Conservation (phyloP, 805 yeast genomes). For the Peterozyma xylosa region DNA sequence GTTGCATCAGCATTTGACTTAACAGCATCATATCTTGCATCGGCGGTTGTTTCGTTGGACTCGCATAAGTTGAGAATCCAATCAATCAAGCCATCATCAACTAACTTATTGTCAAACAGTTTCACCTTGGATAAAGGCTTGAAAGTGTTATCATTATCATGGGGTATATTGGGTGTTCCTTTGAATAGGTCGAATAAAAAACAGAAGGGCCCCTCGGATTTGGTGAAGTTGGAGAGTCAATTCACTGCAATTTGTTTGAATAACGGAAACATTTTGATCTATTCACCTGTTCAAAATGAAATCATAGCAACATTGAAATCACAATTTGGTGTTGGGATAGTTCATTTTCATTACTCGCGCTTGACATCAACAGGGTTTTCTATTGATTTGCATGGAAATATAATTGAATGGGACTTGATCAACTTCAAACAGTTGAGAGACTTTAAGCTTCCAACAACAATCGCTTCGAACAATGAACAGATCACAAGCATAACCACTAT, state of each 20-base stretch:
- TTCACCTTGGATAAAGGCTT: conserved; percentile 45
- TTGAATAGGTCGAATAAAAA: conserved; percentile 12
- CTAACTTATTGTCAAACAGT: conserved; percentile 25
- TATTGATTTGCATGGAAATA: conserved; percentile 47
- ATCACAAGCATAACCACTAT: conserved; percentile 17
- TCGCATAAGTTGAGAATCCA: conserved; percentile 63
- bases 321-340: conserved; percentile 37
- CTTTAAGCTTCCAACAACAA: conserved; percentile 21
- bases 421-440: conserved; percentile 32
- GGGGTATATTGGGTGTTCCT: conserved; percentile 32
- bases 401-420: conserved; percentile 56
- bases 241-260: conserved; percentile 56
- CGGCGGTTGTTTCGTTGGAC: conserved; percentile 61
- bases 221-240: conserved; percentile 27
- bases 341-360: conserved; percentile 38
- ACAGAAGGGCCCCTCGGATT: conserved; percentile 20
- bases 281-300: conserved; percentile 59
- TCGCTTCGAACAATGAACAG: conserved; percentile 14
- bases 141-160: conserved; percentile 39
- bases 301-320: conserved; percentile 44
- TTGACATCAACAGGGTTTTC: conserved; percentile 44
- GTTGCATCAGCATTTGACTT: conserved; percentile 52
- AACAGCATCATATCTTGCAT: conserved; percentile 54
- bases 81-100: conserved; percentile 34
- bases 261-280: conserved; percentile 56